Evolutionary conservation across 169 alveolate species (phyloP).

Genomic region (Besnoitia besnoiti): DNA sequence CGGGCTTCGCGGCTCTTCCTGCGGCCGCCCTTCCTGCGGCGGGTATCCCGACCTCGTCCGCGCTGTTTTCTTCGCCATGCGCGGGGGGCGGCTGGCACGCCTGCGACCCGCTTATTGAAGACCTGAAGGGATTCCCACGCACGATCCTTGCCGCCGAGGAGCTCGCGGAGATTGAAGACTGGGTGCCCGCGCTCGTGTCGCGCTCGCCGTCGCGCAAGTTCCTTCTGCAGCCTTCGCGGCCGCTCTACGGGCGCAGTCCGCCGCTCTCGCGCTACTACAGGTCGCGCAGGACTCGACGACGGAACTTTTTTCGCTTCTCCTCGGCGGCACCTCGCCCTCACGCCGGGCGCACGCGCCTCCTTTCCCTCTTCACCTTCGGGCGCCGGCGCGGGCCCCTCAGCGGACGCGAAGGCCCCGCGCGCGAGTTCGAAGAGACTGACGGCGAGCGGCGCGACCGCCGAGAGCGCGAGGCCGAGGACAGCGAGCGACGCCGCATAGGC

Average conservation of each 20-base stretch:
- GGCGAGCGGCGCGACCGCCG: too few relatives aligned
- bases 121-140: background rate
- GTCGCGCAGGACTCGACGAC: background rate
- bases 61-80: too few relatives aligned
- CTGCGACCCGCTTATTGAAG: background rate
- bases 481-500: background rate
- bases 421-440: background rate
- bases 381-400: too few relatives aligned
- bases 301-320: background rate
- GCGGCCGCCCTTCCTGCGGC: background rate
- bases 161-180: background rate
- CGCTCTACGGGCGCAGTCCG: background rate
- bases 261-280: background rate
- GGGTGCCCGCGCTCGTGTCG: slow-evolving; percentile 13
- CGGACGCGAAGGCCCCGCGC: background rate
- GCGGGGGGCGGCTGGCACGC: background rate
- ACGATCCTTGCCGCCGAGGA: background rate
- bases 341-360: background rate
- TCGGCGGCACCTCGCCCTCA: background rate
- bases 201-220: background rate
- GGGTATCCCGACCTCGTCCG: background rate
- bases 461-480: background rate
- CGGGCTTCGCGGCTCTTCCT: too few relatives aligned
- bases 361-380: background rate
- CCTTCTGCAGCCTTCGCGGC: background rate